Conservation (phyloP, 2,329 filamentous ascomycete genomes). For the Colletotrichum eleusines region DNA sequence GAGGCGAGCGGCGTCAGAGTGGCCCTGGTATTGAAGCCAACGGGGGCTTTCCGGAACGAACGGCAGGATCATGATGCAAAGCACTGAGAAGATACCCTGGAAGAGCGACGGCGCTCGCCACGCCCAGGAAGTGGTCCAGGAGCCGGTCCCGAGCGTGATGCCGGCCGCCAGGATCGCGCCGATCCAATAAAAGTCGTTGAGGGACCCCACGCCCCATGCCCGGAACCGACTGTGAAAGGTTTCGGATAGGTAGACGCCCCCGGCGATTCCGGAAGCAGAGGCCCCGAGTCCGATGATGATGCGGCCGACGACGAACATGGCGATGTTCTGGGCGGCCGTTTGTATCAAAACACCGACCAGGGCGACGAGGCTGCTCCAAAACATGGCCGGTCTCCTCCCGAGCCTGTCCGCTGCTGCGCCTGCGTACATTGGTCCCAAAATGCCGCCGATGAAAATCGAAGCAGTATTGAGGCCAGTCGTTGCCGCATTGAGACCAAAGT, state of each 20-base stretch:
- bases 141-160: neutral
- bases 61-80: slow-evolving; percentile 1
- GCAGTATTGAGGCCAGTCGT: too few relatives aligned
- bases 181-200: neutral
- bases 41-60: slow-evolving; percentile 59
- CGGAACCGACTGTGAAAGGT: neutral
- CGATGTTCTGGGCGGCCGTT: slow-evolving; percentile 61
- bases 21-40: slow-evolving; percentile 58
- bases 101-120: neutral
- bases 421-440: too few relatives aligned
- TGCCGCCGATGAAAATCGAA: too few relatives aligned
- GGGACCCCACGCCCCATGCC: neutral
- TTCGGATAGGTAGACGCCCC: neutral
- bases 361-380: too few relatives aligned
- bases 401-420: too few relatives aligned
- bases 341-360: slow-evolving; percentile 55
- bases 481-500: too few relatives aligned
- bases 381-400: too few relatives aligned
- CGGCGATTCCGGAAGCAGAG: slow-evolving; percentile 35
- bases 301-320: slow-evolving; percentile 62
- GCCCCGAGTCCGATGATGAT: slow-evolving; percentile 62
- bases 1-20: slow-evolving; percentile 55
- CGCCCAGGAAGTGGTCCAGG: neutral
- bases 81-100: neutral
- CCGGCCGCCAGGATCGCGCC: neutral